Conservation (phyloP, 805 yeast species). For the Starmera caribaea region DNA sequence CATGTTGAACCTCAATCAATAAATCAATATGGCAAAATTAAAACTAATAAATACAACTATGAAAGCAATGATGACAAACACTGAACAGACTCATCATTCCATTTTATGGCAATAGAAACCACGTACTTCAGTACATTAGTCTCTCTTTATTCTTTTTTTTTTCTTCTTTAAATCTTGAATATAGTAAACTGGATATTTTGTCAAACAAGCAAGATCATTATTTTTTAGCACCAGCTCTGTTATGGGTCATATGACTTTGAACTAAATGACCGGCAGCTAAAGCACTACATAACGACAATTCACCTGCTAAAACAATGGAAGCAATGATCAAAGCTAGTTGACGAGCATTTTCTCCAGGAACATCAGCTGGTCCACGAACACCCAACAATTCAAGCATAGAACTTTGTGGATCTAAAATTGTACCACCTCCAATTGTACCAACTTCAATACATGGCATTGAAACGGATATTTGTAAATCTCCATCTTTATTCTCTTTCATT, state of each 20-base stretch:
- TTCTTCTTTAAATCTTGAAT: too few relatives aligned
- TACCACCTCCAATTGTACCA: constrained; percentile 99
- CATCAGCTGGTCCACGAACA: constrained; percentile 88
- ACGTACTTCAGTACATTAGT: too few relatives aligned
- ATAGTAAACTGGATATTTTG: too few relatives aligned
- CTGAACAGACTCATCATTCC: too few relatives aligned
- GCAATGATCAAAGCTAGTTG: constrained; percentile 91
- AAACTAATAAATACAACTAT: too few relatives aligned
- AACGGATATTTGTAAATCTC: constrained; percentile 85
- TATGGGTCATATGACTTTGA: constrained; percentile 94
- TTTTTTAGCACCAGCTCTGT: constrained; percentile 43
- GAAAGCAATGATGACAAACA: too few relatives aligned
- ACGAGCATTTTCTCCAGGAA: constrained; percentile 91
- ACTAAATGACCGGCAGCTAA: constrained; percentile 98
- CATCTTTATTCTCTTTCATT: constrained; percentile 69
- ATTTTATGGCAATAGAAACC: too few relatives aligned
- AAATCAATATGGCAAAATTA: too few relatives aligned
- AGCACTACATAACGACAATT: constrained; percentile 88
- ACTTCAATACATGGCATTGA: constrained; percentile 99
- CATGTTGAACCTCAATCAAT: too few relatives aligned
- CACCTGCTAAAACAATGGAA: constrained; percentile 92
- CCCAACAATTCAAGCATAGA: constrained; percentile 93
- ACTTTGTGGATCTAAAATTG: constrained; percentile 93
- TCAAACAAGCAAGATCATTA: not conserved
- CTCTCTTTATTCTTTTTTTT: too few relatives aligned